phyloP scores from a whole-genome alignment of 371 early-diverging fungal species.

The Mucor piriformis region DNA sequence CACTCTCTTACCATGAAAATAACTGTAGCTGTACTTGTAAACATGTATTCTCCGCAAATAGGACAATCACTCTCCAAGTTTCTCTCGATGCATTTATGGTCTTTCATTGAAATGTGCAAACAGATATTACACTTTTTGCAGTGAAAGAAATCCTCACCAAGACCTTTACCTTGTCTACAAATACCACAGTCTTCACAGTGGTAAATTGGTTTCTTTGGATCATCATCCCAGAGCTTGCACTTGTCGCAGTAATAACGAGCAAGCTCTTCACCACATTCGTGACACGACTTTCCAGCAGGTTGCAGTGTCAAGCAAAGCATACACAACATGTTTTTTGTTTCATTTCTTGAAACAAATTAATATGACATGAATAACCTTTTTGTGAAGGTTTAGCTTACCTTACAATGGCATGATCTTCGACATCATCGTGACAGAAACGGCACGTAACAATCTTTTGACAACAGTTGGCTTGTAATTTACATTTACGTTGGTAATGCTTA shows the following conservation, averaged over 20 bases:
- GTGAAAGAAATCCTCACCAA: slow-evolving; percentile 88
- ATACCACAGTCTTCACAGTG: slow-evolving; percentile 94
- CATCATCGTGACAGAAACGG: slow-evolving; percentile 96
- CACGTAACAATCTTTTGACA: slow-evolving; percentile 91
- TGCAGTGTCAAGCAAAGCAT: slow-evolving; percentile 88
- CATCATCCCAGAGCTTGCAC: slow-evolving; percentile 95
- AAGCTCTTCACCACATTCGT: slow-evolving; percentile 63
- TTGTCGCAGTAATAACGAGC: slow-evolving; percentile 89
- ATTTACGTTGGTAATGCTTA: slow-evolving; percentile 90
- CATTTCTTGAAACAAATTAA: slow-evolving; percentile 46
- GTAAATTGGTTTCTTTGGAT: slow-evolving; percentile 79
- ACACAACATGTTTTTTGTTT: slow-evolving; percentile 90
- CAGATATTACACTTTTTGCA: slow-evolving; percentile 96
- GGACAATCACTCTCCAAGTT: slow-evolving; percentile 94
- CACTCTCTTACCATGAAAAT: slow-evolving; percentile 78
- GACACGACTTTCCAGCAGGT: slow-evolving; percentile 78
- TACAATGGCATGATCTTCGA: slow-evolving; percentile 82
- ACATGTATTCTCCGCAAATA: slow-evolving; percentile 97
- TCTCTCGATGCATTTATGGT: slow-evolving; percentile 94
- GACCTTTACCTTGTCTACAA: slow-evolving; percentile 87
- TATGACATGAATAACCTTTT: not conserved
- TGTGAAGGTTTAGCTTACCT: slow-evolving; percentile 59
- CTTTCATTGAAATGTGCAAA: slow-evolving; percentile 73
- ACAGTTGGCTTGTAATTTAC: slow-evolving; percentile 89
- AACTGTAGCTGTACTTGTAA: slow-evolving; percentile 80